Evolutionary conservation across 306 rosid species (phyloP).

Genomic region (Prunus mume): DNA sequence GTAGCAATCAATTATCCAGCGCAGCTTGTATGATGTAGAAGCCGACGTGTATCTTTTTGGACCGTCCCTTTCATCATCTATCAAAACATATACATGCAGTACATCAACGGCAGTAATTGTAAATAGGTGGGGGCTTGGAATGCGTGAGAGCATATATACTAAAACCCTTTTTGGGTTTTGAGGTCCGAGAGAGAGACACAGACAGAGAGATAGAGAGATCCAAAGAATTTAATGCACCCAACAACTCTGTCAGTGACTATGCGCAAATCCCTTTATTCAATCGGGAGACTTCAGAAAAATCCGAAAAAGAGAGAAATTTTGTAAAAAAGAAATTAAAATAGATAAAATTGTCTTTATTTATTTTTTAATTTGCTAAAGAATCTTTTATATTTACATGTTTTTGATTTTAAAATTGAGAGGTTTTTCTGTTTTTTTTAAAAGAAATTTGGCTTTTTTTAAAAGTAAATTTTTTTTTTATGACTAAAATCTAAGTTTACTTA

Average conservation of each 20-base stretch:
- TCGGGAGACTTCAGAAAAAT: too few species aligned
- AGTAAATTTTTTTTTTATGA: too few species aligned
- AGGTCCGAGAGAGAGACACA: slow-evolving; percentile 29
- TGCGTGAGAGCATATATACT: slow-evolving; percentile 36
- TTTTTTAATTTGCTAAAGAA: too few species aligned
- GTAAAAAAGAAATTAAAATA: too few species aligned
- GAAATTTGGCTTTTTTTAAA: too few species aligned
- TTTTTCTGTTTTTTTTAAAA: too few species aligned
- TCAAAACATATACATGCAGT: too few species aligned
- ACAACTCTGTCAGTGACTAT: slow-evolving; percentile 13
- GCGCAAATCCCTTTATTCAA: neutral
- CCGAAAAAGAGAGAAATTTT: too few species aligned
- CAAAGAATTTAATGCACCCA: slow-evolving; percentile 37
- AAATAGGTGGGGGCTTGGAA: slow-evolving; percentile 26
- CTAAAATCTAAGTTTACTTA: too few species aligned
- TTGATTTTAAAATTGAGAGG: too few species aligned
- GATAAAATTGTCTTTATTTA: too few species aligned
- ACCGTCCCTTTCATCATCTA: neutral
- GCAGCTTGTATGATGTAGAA: neutral
- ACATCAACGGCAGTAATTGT: slow-evolving; percentile 12
- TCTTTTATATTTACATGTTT: too few species aligned
- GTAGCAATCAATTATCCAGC: neutral
- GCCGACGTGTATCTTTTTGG: neutral
- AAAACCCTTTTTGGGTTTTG: neutral
- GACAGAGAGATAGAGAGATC: slow-evolving; percentile 22